phyloP scores from a whole-genome alignment of 306 rosid genomes.

The Pterocarpus macrocarpus region DNA sequence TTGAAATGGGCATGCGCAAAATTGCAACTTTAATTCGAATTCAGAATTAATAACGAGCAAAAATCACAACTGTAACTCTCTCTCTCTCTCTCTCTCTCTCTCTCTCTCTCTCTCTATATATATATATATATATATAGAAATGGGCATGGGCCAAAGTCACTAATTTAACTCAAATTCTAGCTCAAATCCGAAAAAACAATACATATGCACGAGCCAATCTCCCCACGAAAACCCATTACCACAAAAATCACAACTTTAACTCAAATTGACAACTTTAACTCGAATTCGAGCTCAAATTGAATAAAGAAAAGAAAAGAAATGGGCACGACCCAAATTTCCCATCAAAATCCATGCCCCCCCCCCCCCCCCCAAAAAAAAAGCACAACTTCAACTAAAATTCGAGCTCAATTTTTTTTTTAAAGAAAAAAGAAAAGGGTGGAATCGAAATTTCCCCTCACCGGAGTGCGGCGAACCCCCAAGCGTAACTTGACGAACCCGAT shows the following conservation, averaged over 20 bases:
- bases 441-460: conserved; percentile 50
- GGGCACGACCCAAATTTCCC: neutral
- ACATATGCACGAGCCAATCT: neutral
- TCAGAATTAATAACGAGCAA: neutral
- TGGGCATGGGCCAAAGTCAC: too few species aligned
- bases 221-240: neutral
- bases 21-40: too few species aligned
- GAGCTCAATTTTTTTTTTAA: conserved; percentile 26
- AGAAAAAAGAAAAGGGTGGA: neutral
- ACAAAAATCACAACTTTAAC: neutral
- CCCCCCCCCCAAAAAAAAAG: too few species aligned
- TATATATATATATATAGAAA: too few species aligned
- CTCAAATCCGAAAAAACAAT: too few species aligned
- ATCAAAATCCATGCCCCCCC: neutral
- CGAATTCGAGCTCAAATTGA: conserved; percentile 11
- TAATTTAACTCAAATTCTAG: too few species aligned
- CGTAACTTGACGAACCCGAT: conserved; percentile 92
- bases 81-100: too few species aligned
- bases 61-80: neutral
- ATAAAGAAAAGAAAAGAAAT: neutral
- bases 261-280: neutral
- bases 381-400: conserved; percentile 33
- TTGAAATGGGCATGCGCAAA: too few species aligned
- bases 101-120: too few species aligned
- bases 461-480: conserved; percentile 66